A percentile compares a stretch with the other conserved stretches of the same genome.
Evolutionary conservation across 768 basidiomycete genomes (phyloP).

Genomic region (Coprinopsis cinerea): DNA sequence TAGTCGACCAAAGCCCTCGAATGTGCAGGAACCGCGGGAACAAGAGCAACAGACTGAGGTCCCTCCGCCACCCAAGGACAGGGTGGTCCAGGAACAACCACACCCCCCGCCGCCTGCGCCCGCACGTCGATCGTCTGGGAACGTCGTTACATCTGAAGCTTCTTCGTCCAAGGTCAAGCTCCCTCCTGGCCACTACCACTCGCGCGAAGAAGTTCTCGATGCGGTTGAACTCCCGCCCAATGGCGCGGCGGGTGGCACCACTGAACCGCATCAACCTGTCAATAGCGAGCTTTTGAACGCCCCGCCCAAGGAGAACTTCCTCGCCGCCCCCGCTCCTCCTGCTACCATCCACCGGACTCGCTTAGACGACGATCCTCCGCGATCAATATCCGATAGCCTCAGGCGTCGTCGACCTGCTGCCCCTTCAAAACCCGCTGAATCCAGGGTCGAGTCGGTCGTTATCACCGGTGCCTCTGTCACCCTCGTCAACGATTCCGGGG

Average conservation of each 20-base stretch:
- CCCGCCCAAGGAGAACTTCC: not conserved
- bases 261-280: not conserved
- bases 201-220: not conserved
- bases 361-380: not conserved
- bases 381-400: not conserved
- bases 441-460: not conserved
- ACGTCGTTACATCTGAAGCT: not conserved
- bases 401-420: not conserved
- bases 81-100: no score
- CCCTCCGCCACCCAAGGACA: no score
- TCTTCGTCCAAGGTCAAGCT: slow-evolving; percentile 1
- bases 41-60: not conserved
- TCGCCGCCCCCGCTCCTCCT: not conserved
- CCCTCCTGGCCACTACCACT: not conserved
- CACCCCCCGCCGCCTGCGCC: not conserved
- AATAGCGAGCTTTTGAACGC: not conserved
- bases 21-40: not conserved
- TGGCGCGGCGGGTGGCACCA: not conserved
- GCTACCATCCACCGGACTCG: not conserved
- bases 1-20: not conserved
- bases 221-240: not conserved
- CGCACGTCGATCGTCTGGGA: not conserved
- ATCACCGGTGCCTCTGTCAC: slow-evolving; percentile 1
- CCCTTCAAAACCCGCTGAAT: not conserved
- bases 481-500: slow-evolving; percentile 1